phyloP scores from a whole-genome alignment of 139 green algal genomes.

The Diplosphaera chodatii region DNA sequence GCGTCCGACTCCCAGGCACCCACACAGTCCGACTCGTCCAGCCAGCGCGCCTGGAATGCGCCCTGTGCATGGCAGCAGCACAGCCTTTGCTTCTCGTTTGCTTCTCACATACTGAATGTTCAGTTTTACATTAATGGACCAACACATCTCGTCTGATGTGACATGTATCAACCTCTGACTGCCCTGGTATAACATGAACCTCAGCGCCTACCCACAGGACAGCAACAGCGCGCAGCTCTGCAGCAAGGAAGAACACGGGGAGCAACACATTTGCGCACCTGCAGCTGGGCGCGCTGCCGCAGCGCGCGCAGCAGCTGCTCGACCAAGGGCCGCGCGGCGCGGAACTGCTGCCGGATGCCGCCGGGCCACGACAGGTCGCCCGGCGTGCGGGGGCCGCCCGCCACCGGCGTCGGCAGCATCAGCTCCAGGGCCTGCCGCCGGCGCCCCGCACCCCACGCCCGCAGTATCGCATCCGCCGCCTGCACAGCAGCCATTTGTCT shows the following conservation, averaged over 20 bases:
- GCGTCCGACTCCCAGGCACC: slow-evolving; percentile 43
- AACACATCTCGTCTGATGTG: too few species aligned
- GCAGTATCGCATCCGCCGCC: slow-evolving; percentile 19
- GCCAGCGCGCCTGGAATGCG: slow-evolving; percentile 24
- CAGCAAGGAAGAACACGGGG: too few species aligned
- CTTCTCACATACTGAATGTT: too few species aligned
- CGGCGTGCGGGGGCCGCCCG: background rate
- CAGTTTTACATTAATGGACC: too few species aligned
- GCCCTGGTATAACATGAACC: too few species aligned
- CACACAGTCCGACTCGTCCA: slow-evolving; percentile 51
- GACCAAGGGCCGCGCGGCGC: slow-evolving; percentile 54
- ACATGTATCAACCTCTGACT: too few species aligned
- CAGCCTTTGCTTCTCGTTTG: too few species aligned
- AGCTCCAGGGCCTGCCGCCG: slow-evolving; percentile 65
- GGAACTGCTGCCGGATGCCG: slow-evolving; percentile 84
- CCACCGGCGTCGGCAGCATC: slow-evolving; percentile 54
- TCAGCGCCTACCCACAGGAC: too few species aligned
- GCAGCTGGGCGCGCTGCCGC: too few species aligned
- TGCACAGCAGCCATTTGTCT: too few species aligned
- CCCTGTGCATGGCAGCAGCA: background rate
- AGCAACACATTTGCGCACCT: too few species aligned
- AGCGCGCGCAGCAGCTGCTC: slow-evolving; percentile 66
- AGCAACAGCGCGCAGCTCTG: too few species aligned
- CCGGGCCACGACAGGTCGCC: slow-evolving; percentile 52
- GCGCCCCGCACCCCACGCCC: slow-evolving; percentile 56